Percentiles rank a stretch among this genome's conserved stretches.
Evolutionary conservation across 495 filamentous ascomycete species (phyloP).

Genomic region (Penicillium canariense): DNA sequence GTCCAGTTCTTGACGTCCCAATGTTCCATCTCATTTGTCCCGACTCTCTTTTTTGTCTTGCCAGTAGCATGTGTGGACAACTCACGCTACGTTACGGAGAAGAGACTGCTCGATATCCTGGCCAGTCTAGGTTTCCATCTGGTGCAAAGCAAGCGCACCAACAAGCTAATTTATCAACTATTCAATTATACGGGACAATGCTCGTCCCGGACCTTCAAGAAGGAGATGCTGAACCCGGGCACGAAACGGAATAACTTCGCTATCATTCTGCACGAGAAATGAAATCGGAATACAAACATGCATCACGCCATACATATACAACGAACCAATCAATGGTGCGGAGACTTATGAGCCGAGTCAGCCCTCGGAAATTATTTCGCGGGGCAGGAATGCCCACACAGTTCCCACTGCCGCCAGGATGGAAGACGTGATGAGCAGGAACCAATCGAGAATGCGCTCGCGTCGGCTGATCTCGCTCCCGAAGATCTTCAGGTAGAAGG

Average conservation of each 20-base stretch:
- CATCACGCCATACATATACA: conserved; percentile 7
- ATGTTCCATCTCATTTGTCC: conserved; percentile 45
- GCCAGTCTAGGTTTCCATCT: conserved; percentile 67
- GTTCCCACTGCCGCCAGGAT: conserved; percentile 75
- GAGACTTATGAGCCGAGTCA: neutral
- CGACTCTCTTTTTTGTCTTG: conserved; percentile 84
- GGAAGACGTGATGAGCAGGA: conserved; percentile 65
- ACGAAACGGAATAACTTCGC: conserved; percentile 84
- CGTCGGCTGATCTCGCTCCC: conserved; percentile 64
- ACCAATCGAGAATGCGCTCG: conserved; percentile 67
- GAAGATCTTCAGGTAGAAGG: conserved; percentile 93
- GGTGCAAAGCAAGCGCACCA: conserved; percentile 64
- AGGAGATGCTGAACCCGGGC: conserved; percentile 73
- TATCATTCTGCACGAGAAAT: conserved; percentile 54
- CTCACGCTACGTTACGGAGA: conserved; percentile 83
- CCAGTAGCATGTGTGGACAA: conserved; percentile 87
- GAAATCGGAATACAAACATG: conserved; percentile 1
- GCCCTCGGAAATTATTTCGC: conserved; percentile 43
- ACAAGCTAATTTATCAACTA: conserved; percentile 86
- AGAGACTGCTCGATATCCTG: conserved; percentile 72
- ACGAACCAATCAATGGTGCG: neutral
- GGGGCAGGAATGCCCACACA: conserved; percentile 83
- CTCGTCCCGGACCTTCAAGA: conserved; percentile 51
- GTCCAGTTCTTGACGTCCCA: conserved; percentile 48
- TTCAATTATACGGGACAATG: conserved; percentile 55